Conservation (phyloP, 2,329 filamentous ascomycete species). For the Pezicula radicicola region DNA sequence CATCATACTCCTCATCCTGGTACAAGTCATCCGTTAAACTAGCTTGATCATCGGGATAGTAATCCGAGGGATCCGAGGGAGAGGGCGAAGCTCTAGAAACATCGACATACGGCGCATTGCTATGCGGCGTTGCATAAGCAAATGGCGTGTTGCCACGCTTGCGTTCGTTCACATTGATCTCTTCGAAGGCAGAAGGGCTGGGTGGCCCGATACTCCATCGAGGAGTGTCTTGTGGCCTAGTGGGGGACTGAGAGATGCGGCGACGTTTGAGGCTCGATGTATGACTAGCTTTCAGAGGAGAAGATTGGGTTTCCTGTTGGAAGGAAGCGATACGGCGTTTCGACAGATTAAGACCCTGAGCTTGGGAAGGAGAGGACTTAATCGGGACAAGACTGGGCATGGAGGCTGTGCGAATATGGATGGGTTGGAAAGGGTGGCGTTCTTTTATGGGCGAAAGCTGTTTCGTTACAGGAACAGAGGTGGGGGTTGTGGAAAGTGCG, state of each 20-base stretch:
- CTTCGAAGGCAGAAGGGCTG: constrained; percentile 20
- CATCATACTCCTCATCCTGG: constrained; percentile 19
- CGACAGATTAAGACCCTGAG: constrained; percentile 22
- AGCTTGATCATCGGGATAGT: constrained; percentile 14
- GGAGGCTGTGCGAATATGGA: constrained; percentile 49
- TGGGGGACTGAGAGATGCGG: constrained; percentile 54
- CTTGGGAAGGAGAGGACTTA: constrained; percentile 34
- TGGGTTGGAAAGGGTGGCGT: constrained; percentile 37
- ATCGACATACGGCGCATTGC: constrained; percentile 48
- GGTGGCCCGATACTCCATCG: constrained; percentile 43
- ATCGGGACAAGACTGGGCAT: constrained; percentile 41
- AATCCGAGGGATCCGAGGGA: constrained; percentile 8
- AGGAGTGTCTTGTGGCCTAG: constrained; percentile 48
- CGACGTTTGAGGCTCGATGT: constrained; percentile 21
- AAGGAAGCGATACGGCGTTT: constrained; percentile 46
- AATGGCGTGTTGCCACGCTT: constrained; percentile 52
- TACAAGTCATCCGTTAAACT: constrained; percentile 23
- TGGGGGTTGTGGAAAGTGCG: constrained; percentile 21
- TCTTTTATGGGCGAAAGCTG: constrained; percentile 21
- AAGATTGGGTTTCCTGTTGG: constrained; percentile 24
- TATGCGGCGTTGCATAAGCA: constrained; percentile 75
- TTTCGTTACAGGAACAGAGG: constrained; percentile 13
- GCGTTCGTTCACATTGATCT: constrained; percentile 20
- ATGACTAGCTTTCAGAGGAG: constrained; percentile 9
- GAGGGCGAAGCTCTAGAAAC: too few relatives aligned